Evolutionary conservation across 2,329 filamentous ascomycete genomes (phyloP).

Genomic region (Phaeosphaeriaceae sp.): DNA sequence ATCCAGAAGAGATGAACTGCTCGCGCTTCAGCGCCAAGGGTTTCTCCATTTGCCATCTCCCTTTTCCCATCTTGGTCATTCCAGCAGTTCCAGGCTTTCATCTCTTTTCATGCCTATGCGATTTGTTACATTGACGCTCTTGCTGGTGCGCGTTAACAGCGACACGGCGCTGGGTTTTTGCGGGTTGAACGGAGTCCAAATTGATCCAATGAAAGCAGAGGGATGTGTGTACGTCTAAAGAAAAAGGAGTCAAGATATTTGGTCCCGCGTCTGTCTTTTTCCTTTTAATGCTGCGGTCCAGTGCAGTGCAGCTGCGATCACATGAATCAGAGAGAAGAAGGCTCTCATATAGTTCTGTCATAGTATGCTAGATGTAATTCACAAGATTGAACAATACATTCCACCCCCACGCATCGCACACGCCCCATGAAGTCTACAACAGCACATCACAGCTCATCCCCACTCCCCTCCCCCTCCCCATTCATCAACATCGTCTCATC

Average conservation of each 20-base stretch:
- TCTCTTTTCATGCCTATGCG: no score
- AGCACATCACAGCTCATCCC: no score
- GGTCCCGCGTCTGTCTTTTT: background rate
- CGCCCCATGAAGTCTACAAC: no score
- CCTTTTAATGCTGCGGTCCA: background rate
- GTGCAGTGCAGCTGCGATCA: background rate
- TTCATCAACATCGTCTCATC: constrained; percentile 27
- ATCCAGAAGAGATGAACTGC: no score
- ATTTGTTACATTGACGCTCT: no score
- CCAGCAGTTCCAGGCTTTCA: no score
- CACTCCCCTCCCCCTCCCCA: constrained; percentile 7
- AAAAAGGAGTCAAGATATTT: background rate
- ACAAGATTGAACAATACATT: background rate
- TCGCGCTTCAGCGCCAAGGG: no score
- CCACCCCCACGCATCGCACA: no score
- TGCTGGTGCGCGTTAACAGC: no score
- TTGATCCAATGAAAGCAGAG: background rate
- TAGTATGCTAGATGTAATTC: background rate
- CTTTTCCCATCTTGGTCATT: no score
- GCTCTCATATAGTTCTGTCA: background rate
- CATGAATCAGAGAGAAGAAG: background rate
- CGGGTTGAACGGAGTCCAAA: background rate
- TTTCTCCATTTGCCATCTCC: no score
- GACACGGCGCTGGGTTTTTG: no score
- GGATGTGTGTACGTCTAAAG: background rate